Conservation (phyloP, 768 basidiomycete genomes). For the Mycena belliarum region DNA sequence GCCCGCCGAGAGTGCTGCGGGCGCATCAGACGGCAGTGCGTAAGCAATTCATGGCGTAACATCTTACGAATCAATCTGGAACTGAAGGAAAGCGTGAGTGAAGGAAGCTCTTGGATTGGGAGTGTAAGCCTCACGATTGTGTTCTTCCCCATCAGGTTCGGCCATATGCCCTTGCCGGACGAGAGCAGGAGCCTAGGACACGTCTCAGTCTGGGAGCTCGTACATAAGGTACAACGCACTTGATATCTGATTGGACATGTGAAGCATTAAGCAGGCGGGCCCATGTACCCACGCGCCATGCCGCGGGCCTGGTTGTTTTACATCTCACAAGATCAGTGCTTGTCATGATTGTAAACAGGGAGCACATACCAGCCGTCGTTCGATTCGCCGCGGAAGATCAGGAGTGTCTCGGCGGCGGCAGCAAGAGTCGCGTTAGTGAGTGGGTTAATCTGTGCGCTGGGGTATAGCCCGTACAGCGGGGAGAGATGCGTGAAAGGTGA, state of each 20-base stretch:
- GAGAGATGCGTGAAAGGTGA: conserved; percentile 19
- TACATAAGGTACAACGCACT: not conserved
- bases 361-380: conserved; percentile 12
- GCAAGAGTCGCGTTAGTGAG: conserved; percentile 16
- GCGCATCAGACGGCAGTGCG: too few relatives aligned
- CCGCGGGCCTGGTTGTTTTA: conserved; percentile 4
- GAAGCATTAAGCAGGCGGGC: conserved; percentile 13
- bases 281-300: conserved; percentile 20
- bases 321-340: too few relatives aligned
- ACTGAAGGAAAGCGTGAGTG: not conserved
- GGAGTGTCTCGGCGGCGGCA: conserved; percentile 15
- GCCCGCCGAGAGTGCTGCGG: not conserved
- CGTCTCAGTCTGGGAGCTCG: not conserved
- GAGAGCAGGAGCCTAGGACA: conserved; percentile 3
- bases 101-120: not conserved
- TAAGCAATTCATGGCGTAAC: not conserved
- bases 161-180: conserved; percentile 13
- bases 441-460: conserved; percentile 18
- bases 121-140: not conserved
- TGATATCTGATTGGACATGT: conserved; percentile 9
- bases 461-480: conserved; percentile 19
- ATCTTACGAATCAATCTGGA: conserved; percentile 14
- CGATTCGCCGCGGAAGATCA: conserved; percentile 17
- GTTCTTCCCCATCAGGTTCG: conserved; percentile 12
- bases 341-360: too few relatives aligned